Evolutionary conservation across 495 filamentous ascomycete species (phyloP), one percentile per base, ranked within the genome.

Genomic region (Schizothecium vesticola): DNA sequence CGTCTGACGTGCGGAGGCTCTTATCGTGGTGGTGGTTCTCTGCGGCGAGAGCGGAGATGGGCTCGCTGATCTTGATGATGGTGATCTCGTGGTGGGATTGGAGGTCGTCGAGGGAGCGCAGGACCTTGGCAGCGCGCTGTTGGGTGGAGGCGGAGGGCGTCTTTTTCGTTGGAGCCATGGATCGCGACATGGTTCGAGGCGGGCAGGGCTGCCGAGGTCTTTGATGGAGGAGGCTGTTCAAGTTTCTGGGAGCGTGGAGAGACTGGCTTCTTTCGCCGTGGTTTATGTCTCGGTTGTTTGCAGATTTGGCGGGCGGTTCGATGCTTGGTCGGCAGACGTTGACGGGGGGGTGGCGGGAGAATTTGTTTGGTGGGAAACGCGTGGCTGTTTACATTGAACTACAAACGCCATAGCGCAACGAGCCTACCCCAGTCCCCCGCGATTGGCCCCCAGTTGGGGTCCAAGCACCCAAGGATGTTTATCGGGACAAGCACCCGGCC

Each of bases 51-150:
- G 58, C 16, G 66, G 85, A 87, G 61, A 92, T 89, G 59, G 89
- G 89, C 71, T 94, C 91, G 75, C 88, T 89, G 74, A 94, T 86
- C 63, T 87, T 87, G 69, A 94, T 80, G 70, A 96, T 90, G 65
- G 89, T 87, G 63, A 94, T 83, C 69, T 87, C 86, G 56, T 87
- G 77, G 31, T 79, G 71, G 11, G 70, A 65, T 51, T 83, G 72
- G 1, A 88, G 73, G 9, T 68, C 66, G 19, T 76, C 67, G 60
- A 78, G 60, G 25, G 69, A 61, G 67, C 68, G 63, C n/a, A 81
- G 74, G 25, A 78, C 73, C 16, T 78, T 65, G 51, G 65, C 55
- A 9, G 71, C 67, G 61, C 69, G 72, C 19, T 68, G 68, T 36
- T 68, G 62, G 71, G 26, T 29, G 7, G 60, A 29, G 31, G 21